phyloP scores from a whole-genome alignment of 352 stramenopile species.

The Globisporangium radiosum region DNA sequence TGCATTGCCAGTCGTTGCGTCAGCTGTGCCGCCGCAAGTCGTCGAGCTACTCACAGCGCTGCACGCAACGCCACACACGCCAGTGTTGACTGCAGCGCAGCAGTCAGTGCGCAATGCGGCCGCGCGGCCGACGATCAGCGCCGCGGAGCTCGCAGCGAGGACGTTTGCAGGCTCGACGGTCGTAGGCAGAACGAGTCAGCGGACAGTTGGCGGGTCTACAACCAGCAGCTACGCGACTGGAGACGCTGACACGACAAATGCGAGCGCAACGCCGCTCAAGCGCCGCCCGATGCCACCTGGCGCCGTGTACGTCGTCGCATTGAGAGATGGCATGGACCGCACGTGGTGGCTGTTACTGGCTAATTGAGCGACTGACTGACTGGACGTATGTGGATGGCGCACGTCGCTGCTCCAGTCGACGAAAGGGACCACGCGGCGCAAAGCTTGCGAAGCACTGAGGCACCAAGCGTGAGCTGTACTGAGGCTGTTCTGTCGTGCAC shows the following conservation, averaged over 20 bases:
- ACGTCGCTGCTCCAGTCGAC: constrained; percentile 20
- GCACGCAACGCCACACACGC: constrained; percentile 22
- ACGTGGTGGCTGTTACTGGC: background rate
- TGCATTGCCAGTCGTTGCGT: constrained; percentile 26
- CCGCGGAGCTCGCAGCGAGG: background rate
- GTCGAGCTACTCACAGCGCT: constrained; percentile 33
- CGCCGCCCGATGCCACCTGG: constrained; percentile 37
- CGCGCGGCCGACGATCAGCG: background rate
- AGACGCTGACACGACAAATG: background rate
- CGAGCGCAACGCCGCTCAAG: constrained; percentile 21
- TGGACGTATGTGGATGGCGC: no score
- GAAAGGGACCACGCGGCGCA: constrained; percentile 41
- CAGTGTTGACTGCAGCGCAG: constrained; percentile 26
- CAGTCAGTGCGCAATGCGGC: constrained; percentile 10
- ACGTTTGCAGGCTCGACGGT: background rate
- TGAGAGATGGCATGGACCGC: background rate
- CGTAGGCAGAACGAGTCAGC: no score
- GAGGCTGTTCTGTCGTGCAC: no score
- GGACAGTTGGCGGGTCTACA: no score
- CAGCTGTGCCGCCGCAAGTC: constrained; percentile 20
- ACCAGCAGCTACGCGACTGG: background rate
- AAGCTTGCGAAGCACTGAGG: constrained; percentile 47
- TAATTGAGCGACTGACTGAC: background rate
- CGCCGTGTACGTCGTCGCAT: constrained; percentile 31
- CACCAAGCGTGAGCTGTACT: no score